Evolutionary conservation across 2,329 filamentous ascomycete species (phyloP).

Genomic region (Cucurbitaria berberidis): DNA sequence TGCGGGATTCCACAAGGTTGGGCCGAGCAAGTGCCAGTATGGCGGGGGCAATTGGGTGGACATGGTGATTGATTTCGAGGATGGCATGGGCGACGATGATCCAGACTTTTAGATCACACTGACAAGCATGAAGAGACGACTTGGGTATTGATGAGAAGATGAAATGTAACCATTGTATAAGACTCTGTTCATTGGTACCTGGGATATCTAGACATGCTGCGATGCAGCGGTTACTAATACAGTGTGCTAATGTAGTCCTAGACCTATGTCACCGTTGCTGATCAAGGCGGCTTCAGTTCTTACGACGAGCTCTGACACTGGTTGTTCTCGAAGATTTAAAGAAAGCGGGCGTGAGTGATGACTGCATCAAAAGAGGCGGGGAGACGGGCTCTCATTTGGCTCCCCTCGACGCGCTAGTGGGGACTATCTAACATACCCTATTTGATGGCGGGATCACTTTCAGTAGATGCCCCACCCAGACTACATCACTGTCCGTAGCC

Average conservation of each 20-base stretch:
- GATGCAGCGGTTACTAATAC: too few species aligned
- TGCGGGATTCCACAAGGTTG: conserved; percentile 73
- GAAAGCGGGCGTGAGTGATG: neutral
- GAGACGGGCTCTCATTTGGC: neutral
- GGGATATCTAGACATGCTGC: too few species aligned
- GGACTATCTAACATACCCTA: neutral
- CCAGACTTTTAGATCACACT: neutral
- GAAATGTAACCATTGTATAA: too few species aligned
- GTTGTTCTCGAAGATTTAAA: neutral
- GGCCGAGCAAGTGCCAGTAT: conserved; percentile 72
- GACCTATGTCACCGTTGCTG: too few species aligned
- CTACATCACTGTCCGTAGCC: too few species aligned
- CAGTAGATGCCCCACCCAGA: neutral
- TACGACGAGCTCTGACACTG: too few species aligned
- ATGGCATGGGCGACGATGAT: conserved; percentile 18
- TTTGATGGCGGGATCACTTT: neutral
- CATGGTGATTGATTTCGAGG: conserved; percentile 64
- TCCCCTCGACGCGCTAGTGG: neutral
- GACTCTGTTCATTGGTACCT: too few species aligned
- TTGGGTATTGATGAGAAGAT: too few species aligned
- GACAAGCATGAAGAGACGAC: too few species aligned
- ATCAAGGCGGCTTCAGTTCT: too few species aligned
- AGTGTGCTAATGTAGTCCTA: too few species aligned
- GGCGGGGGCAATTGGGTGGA: conserved; percentile 83
- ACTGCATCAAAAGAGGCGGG: neutral